Percentiles rank a stretch among this genome's conserved stretches.
These are phyloP conservation scores for Trichodelitschia bisporula DNA, from an alignment of 495 filamentous ascomycete genomes.

Conservation along the genomic window DNA sequence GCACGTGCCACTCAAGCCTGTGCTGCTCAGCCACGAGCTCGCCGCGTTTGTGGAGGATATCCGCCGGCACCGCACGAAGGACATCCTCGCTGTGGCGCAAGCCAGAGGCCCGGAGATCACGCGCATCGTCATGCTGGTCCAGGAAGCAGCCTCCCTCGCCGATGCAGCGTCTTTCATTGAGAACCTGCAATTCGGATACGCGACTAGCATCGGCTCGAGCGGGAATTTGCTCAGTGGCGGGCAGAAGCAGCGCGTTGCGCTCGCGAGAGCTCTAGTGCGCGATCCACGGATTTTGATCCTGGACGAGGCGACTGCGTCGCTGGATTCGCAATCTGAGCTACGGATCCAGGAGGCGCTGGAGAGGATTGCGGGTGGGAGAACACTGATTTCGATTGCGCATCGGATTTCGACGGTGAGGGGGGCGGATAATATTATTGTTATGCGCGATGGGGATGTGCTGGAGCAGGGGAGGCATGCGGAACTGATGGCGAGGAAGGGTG, in stretches of 20 bases:
- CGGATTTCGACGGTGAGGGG: constrained; percentile 27
- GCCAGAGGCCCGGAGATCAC: too few relatives aligned
- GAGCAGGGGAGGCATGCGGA: constrained; percentile 26
- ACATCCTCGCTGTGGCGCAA: too few relatives aligned
- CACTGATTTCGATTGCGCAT: constrained; percentile 27
- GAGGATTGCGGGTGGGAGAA: constrained; percentile 11
- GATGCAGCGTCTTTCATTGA: constrained; percentile 6
- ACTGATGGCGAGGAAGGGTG: constrained; percentile 19
- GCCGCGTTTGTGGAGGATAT: constrained; percentile 4
- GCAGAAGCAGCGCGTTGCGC: constrained; percentile 8
- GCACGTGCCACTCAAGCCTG: too few relatives aligned
- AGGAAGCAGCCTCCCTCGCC: constrained; percentile 2
- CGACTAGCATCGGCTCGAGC: constrained; percentile 3
- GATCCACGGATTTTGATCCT: constrained; percentile 11
- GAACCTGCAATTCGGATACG: constrained; percentile 4
- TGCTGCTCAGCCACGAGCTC: neutral
- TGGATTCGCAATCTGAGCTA: constrained; percentile 24
- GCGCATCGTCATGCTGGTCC: constrained; percentile 1
- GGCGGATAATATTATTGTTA: constrained; percentile 28
- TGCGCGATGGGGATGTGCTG: constrained; percentile 19
- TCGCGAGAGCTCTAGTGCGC: constrained; percentile 7
- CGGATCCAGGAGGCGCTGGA: constrained; percentile 23
- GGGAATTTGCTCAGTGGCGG: constrained; percentile 5
- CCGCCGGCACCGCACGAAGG: too few relatives aligned
- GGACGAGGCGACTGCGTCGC: constrained; percentile 26